Conservation (phyloP, 2,329 filamentous ascomycete genomes). For the Colletotrichum siamense region DNA sequence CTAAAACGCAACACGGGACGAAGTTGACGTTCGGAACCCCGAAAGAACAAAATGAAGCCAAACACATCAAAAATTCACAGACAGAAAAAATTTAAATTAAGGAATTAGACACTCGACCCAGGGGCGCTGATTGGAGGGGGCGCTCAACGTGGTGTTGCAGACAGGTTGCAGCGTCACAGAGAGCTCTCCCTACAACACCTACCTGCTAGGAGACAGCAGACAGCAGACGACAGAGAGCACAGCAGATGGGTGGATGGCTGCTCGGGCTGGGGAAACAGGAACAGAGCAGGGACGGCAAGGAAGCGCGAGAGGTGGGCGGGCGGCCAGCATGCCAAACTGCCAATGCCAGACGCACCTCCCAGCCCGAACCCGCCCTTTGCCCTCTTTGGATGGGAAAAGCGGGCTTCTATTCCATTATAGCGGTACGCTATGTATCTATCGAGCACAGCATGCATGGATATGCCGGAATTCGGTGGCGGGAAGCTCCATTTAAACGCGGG, state of each 20-base stretch:
- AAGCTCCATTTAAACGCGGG: conserved; percentile 3
- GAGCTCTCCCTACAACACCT: not conserved
- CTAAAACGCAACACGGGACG: not conserved
- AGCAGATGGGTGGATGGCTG: not conserved
- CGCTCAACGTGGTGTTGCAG: conserved; percentile 1
- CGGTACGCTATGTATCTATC: not conserved
- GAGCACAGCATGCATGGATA: not conserved
- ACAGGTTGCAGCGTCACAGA: not conserved
- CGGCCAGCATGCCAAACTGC: not conserved
- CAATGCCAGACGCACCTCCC: not conserved
- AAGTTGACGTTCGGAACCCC: not conserved
- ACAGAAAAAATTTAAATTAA: not conserved
- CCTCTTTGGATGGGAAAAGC: not conserved
- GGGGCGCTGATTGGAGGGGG: not conserved
- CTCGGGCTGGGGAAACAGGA: not conserved
- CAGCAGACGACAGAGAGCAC: not conserved
- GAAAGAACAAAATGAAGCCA: not conserved
- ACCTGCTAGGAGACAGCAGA: not conserved
- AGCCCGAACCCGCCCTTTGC: not conserved
- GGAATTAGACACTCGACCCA: not conserved
- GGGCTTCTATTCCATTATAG: not conserved
- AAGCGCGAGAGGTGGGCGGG: conserved; percentile 18
- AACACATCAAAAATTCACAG: not conserved
- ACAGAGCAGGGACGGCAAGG: conserved; percentile 2
- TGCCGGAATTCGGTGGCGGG: conserved; percentile 2